phyloP scores from a whole-genome alignment of 352 stramenopile genomes.

The Phytophthora pluvialis region DNA sequence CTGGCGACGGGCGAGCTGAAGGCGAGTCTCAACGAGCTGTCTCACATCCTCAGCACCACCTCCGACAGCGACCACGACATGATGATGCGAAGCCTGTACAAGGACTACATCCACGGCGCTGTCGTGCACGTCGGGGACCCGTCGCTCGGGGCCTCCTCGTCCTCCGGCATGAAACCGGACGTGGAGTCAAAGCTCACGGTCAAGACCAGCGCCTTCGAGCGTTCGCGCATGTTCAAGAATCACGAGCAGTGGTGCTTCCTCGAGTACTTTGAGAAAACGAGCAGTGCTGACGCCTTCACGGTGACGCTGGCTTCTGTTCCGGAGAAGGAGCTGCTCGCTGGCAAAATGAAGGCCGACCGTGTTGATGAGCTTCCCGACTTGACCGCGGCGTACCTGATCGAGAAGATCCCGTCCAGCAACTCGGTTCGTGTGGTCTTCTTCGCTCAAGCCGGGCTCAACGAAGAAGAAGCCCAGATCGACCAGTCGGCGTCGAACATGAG shows the following conservation, averaged over 20 bases:
- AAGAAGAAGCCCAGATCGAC: slow-evolving; percentile 27
- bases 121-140: slow-evolving; percentile 39
- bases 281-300: slow-evolving; percentile 30
- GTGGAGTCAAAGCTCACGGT: slow-evolving; percentile 33
- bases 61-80: slow-evolving; percentile 37
- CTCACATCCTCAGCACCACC: slow-evolving; percentile 37
- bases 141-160: slow-evolving; percentile 10
- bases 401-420: slow-evolving; percentile 42
- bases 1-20: slow-evolving; percentile 41
- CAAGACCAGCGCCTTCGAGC: slow-evolving; percentile 47
- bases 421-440: slow-evolving; percentile 54
- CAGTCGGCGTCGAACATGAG: slow-evolving; percentile 31
- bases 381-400: slow-evolving; percentile 40
- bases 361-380: slow-evolving; percentile 49
- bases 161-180: slow-evolving; percentile 16
- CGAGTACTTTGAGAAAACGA: slow-evolving; percentile 39
- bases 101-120: slow-evolving; percentile 56
- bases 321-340: slow-evolving; percentile 32
- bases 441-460: slow-evolving; percentile 23
- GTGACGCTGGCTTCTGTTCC: slow-evolving; percentile 42
- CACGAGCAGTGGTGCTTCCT: slow-evolving; percentile 52
- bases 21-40: slow-evolving; percentile 48
- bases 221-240: slow-evolving; percentile 47
- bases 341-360: slow-evolving; percentile 52
- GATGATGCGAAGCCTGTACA: slow-evolving; percentile 52